Percentiles rank a stretch among this genome's conserved stretches.
Conservation (phyloP, 1,284 basidiomycete species). For the Marasmius sp. region DNA sequence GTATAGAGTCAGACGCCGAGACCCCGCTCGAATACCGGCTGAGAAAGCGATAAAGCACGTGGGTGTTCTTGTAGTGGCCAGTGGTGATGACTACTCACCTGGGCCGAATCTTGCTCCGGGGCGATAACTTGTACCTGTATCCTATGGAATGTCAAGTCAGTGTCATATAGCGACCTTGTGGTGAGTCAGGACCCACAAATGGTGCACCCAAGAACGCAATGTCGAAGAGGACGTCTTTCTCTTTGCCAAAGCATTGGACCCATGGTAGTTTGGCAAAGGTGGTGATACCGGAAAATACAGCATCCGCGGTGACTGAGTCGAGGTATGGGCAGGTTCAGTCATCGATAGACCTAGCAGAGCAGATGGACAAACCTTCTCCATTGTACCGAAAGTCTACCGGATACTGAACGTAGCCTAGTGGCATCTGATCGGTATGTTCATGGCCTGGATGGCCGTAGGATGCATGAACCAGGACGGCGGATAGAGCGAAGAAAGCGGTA, state of each 20-base stretch:
- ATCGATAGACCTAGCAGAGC: not conserved
- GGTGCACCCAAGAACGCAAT: conserved; percentile 81
- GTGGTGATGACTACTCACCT: conserved; percentile 18
- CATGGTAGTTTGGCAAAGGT: conserved; percentile 77
- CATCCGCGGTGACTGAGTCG: conserved; percentile 60
- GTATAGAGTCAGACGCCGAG: conserved; percentile 69
- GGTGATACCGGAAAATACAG: conserved; percentile 72
- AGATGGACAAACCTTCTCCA: conserved; percentile 45
- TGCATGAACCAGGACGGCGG: conserved; percentile 19
- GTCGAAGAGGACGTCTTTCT: conserved; percentile 58
- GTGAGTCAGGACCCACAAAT: conserved; percentile 48
- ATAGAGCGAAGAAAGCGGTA: conserved; percentile 18
- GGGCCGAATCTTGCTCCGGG: conserved; percentile 82
- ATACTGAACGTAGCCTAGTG: conserved; percentile 62
- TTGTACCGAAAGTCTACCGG: conserved; percentile 54
- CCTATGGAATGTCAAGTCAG: conserved; percentile 34
- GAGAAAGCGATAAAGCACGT: not conserved
- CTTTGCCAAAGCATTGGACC: conserved; percentile 68
- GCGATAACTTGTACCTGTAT: conserved; percentile 74
- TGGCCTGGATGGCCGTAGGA: conserved; percentile 42
- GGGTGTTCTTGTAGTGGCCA: not conserved
- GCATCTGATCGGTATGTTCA: conserved; percentile 45
- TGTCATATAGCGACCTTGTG: not conserved
- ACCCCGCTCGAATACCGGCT: conserved; percentile 72
- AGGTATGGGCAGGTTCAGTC: not conserved